These are phyloP conservation scores for Sisymbrium altissimum DNA, from an alignment of 345 rosid genomes.

Conservation along the genomic window DNA sequence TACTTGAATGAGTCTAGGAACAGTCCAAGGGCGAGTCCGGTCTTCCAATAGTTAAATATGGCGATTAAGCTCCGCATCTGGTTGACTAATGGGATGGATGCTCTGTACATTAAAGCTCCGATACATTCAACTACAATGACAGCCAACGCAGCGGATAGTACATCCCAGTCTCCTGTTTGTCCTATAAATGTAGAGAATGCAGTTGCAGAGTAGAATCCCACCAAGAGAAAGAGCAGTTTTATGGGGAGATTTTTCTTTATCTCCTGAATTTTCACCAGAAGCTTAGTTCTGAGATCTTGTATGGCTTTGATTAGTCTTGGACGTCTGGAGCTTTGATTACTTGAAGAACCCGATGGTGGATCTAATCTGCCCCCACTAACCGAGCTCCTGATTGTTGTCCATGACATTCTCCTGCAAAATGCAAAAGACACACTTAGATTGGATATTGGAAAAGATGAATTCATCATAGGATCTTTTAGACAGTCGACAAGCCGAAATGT, in stretches of 20 bases:
- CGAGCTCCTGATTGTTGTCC: slow-evolving; percentile 50
- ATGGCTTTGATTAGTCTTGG: slow-evolving; percentile 64
- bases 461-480: not conserved
- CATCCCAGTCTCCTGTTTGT: slow-evolving; percentile 99
- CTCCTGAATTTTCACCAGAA: slow-evolving; percentile 51
- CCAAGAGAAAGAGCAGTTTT: slow-evolving; percentile 79
- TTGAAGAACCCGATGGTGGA: slow-evolving; percentile 45
- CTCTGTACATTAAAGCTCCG: slow-evolving; percentile 83
- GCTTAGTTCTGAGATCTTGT: slow-evolving; percentile 49
- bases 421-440: slow-evolving; percentile 15
- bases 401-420: slow-evolving; percentile 49
- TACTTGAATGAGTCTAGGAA: slow-evolving; percentile 94
- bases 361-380: slow-evolving; percentile 49
- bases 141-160: slow-evolving; percentile 82
- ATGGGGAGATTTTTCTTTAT: slow-evolving; percentile 62
- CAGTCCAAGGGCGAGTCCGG: slow-evolving; percentile 85
- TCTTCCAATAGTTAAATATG: slow-evolving; percentile 87
- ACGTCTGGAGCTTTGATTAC: slow-evolving; percentile 40
- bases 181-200: slow-evolving; percentile 62
- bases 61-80: slow-evolving; percentile 51
- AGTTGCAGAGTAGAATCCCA: slow-evolving; percentile 85
- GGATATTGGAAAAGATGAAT: not conserved
- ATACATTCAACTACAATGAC: slow-evolving; percentile 77
- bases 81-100: slow-evolving; percentile 52
- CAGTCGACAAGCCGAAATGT: not conserved